These are phyloP conservation scores for Oryza rufipogon DNA, from an alignment of 176 grass and related monocot species.

Conservation along the genomic window DNA sequence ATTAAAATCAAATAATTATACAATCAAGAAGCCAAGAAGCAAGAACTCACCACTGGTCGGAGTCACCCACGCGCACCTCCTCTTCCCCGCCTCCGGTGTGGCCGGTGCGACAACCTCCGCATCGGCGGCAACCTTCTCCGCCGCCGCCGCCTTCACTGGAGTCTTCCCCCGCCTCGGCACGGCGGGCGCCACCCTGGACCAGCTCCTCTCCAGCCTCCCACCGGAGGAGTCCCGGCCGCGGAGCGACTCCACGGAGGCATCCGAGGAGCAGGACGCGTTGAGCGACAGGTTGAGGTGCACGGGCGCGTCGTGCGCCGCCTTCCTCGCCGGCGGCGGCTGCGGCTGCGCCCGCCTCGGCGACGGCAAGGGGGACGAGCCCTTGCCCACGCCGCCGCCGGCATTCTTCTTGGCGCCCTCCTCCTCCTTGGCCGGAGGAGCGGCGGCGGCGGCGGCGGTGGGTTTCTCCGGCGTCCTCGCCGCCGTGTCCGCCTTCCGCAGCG, in stretches of 20 bases:
- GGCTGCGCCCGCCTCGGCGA: slow-evolving; percentile 42
- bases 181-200: slow-evolving; percentile 19
- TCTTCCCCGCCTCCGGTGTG: slow-evolving; percentile 48
- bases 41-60: slow-evolving; percentile 66
- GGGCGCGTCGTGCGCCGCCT: slow-evolving; percentile 53
- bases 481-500: slow-evolving; percentile 45
- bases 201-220: slow-evolving; percentile 47
- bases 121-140: slow-evolving; percentile 28
- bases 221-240: slow-evolving; percentile 57
- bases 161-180: slow-evolving; percentile 54
- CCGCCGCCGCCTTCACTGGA: slow-evolving; percentile 21
- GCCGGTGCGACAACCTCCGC: slow-evolving; percentile 17
- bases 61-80: slow-evolving; percentile 81
- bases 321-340: slow-evolving; percentile 1
- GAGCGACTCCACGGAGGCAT: slow-evolving; percentile 62
- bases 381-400: neutral
- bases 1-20: neutral
- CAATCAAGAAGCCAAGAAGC: slow-evolving; percentile 8
- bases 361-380: slow-evolving; percentile 14
- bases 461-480: slow-evolving; percentile 32
- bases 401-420: slow-evolving; percentile 43
- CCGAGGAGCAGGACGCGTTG: slow-evolving; percentile 73
- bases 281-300: slow-evolving; percentile 60
- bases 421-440: neutral
- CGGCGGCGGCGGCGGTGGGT: neutral